A percentile compares a stretch with the other conserved stretches of the same genome.
Conservation (phyloP, 495 filamentous ascomycete species). For the Sordaria brevicollis region DNA sequence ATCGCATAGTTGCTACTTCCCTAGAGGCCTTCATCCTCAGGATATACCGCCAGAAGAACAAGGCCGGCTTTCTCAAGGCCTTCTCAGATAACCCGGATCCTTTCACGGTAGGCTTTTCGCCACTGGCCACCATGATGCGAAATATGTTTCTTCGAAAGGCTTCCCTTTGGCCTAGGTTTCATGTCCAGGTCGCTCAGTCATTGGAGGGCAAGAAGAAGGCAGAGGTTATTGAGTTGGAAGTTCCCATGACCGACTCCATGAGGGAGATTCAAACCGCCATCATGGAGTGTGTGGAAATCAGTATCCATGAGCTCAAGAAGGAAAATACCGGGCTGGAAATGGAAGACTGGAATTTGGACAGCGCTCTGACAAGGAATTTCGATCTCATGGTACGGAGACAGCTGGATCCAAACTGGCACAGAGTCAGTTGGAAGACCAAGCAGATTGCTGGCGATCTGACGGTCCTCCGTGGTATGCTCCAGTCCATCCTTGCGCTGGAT, state of each 20-base stretch:
- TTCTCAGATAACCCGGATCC: slow-evolving; percentile 93
- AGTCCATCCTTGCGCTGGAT: slow-evolving; percentile 78
- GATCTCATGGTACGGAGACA: slow-evolving; percentile 82
- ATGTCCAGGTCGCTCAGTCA: slow-evolving; percentile 76
- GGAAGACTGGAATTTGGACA: slow-evolving; percentile 96
- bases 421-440: slow-evolving; percentile 86
- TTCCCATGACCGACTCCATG: slow-evolving; percentile 96
- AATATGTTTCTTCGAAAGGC: slow-evolving; percentile 86
- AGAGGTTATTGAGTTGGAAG: slow-evolving; percentile 92
- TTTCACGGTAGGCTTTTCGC: slow-evolving; percentile 82
- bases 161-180: slow-evolving; percentile 91
- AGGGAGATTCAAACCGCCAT: slow-evolving; percentile 85
- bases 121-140: slow-evolving; percentile 80
- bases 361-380: slow-evolving; percentile 85
- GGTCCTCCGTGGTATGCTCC: slow-evolving; percentile 76
- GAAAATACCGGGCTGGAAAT: slow-evolving; percentile 81
- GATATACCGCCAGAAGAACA: slow-evolving; percentile 89
- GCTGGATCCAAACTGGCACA: slow-evolving; percentile 93
- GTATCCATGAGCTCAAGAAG: slow-evolving; percentile 85
- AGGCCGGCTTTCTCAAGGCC: slow-evolving; percentile 85
- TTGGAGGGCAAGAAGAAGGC: slow-evolving; percentile 88
- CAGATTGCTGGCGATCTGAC: slow-evolving; percentile 87
- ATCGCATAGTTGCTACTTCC: slow-evolving; percentile 78
- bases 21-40: slow-evolving; percentile 91
- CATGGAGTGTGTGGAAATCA: slow-evolving; percentile 92